phyloP scores from a whole-genome alignment of 2,329 filamentous ascomycete species.

The Aspergillus awamori region DNA sequence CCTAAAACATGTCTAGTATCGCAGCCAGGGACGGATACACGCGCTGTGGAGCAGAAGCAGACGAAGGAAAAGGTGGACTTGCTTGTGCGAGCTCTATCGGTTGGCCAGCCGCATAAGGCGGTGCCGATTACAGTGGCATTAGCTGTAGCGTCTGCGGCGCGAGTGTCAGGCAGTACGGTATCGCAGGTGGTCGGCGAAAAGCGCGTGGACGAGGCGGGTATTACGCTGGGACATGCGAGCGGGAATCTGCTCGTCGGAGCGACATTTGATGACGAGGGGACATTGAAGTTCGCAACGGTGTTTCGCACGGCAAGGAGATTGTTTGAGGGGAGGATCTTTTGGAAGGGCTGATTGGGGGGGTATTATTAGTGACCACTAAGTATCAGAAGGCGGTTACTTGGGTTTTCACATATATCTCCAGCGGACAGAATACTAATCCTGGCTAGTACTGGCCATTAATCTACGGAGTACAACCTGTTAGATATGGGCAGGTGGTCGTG shows the following conservation, averaged over 20 bases:
- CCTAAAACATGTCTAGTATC: slow-evolving; percentile 66
- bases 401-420: too few species aligned
- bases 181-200: slow-evolving; percentile 34
- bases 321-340: slow-evolving; percentile 52
- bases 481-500: too few species aligned
- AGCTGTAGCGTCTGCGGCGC: slow-evolving; percentile 53
- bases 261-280: slow-evolving; percentile 39
- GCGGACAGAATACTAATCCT: too few species aligned
- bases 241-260: slow-evolving; percentile 50
- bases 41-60: not conserved
- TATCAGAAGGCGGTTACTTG: not conserved
- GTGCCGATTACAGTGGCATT: slow-evolving; percentile 60
- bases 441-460: too few species aligned
- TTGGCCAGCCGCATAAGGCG: slow-evolving; percentile 60
- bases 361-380: not conserved
- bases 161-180: slow-evolving; percentile 46
- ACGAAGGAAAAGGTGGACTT: slow-evolving; percentile 33
- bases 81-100: slow-evolving; percentile 54
- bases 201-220: slow-evolving; percentile 36
- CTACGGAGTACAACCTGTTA: too few species aligned
- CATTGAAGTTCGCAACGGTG: slow-evolving; percentile 45
- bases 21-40: slow-evolving; percentile 8
- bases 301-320: slow-evolving; percentile 53
- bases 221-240: slow-evolving; percentile 51
- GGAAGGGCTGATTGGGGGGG: slow-evolving; percentile 27